Evolutionary conservation across 208 protist genomes (phyloP), one percentile per base, ranked within the genome.

Genomic region (Jaenimonas drosophilae): DNA sequence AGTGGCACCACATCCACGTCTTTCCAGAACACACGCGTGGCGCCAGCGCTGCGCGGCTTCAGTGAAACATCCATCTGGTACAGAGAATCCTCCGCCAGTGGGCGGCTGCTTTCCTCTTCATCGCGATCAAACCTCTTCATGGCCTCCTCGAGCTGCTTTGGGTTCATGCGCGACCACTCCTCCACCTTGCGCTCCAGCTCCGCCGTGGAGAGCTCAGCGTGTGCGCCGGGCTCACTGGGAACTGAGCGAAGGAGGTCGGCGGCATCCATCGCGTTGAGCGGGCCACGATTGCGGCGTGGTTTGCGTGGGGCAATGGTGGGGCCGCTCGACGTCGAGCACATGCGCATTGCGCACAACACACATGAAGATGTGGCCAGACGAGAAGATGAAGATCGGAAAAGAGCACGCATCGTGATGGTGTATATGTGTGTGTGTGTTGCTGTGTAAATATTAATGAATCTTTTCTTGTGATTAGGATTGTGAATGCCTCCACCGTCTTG

Each of bases 1-100:
- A 91, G 49, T 49, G 54, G 48, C 38, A 53, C 65, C 26, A 94
- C 82, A 28, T 80, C 75, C 11, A 94, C 87, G 40, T 88, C 77
- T 40, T 76, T 88, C 78, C 81, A 94, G 51, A 94, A 94, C 24
- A 91, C 82, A 17, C 81, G 82, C 25, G 79, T 69, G 9, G 68
- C 87, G 20, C 72, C 62, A 14, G 46, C 33, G 41, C 61, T 66
- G 39, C 76, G 77, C 23, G 79, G 61, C 46, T 73, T 73, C 25
- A 89, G 58, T 2, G 86, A 94, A 3, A 94, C 76, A 30, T 94
- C 86, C 81, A 94, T 91, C 59, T 94, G 86, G 42, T 91, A 91
- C 14, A 94, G 61, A 38, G 79, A 81, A 58, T 94, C 86, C 45
- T 91, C 76, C 40, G 50, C 60, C 16, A 94, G 75, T 38, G 89